Percentiles rank a stretch among this genome's conserved stretches.
phyloP scores from a whole-genome alignment of 129 eudicot species.

The Escallonia herrerae region DNA sequence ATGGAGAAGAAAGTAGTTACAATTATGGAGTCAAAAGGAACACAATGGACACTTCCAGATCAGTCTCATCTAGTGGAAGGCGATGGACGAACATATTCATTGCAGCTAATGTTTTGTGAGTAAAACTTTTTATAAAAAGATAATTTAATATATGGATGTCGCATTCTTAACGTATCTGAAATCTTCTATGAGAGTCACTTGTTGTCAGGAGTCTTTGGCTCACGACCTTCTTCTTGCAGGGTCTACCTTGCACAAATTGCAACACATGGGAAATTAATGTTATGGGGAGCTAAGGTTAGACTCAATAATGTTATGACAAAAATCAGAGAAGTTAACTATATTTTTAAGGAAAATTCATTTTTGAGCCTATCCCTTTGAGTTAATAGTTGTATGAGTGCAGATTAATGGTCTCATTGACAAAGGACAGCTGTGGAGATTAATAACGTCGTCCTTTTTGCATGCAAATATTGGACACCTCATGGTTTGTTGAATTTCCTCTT shows the following conservation, averaged over 20 bases:
- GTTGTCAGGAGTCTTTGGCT: background rate
- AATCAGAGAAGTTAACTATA: no score
- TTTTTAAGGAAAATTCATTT: background rate
- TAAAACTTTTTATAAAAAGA: slow-evolving; percentile 15
- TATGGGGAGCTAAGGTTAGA: slow-evolving; percentile 95
- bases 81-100: slow-evolving; percentile 61
- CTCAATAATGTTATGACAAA: background rate
- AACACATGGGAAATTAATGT: slow-evolving; percentile 57
- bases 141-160: background rate
- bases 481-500: slow-evolving; percentile 46
- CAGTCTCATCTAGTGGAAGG: slow-evolving; percentile 41
- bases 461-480: slow-evolving; percentile 84
- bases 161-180: no score
- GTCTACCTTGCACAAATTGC: slow-evolving; percentile 59
- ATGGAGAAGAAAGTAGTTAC: slow-evolving; percentile 45
- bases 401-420: slow-evolving; percentile 72
- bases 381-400: slow-evolving; percentile 29
- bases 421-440: slow-evolving; percentile 90
- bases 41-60: slow-evolving; percentile 33
- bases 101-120: slow-evolving; percentile 78
- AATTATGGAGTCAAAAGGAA: slow-evolving; percentile 25
- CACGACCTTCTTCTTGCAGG: slow-evolving; percentile 25
- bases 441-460: slow-evolving; percentile 75
- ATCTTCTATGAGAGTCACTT: background rate
- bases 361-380: background rate